Evolutionary conservation across 768 basidiomycete species (phyloP).

Genomic region (Rhodotorula sphaerocarpa): DNA sequence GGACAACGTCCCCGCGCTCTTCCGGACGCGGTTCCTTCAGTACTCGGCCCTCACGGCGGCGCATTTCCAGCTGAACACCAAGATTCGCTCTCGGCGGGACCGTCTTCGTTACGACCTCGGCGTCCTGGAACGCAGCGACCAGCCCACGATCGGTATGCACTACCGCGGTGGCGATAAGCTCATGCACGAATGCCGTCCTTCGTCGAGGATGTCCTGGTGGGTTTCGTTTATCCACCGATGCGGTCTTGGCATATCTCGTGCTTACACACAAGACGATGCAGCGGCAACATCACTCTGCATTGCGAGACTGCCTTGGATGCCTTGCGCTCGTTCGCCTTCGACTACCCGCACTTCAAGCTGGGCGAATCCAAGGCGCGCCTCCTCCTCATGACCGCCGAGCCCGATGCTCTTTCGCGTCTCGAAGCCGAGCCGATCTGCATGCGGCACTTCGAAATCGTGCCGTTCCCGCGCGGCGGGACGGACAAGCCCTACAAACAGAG

Average conservation of each 20-base stretch:
- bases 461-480: background rate
- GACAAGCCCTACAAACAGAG: conserved; percentile 9
- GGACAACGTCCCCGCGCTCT: conserved; percentile 5
- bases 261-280: too few species aligned
- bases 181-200: background rate
- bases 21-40: background rate
- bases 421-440: background rate
- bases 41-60: conserved; percentile 5
- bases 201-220: conserved; percentile 16
- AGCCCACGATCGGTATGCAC: conserved; percentile 11
- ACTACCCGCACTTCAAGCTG: background rate
- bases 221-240: background rate
- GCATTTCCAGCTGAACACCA: conserved; percentile 7
- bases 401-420: conserved; percentile 10
- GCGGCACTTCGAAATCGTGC: background rate
- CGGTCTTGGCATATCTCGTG: background rate
- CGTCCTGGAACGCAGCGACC: background rate
- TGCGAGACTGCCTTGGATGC: conserved; percentile 13
- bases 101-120: background rate
- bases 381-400: conserved; percentile 26
- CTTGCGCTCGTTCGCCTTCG: background rate
- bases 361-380: conserved; percentile 4
- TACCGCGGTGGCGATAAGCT: conserved; percentile 26
- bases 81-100: background rate
- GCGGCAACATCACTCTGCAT: conserved; percentile 25